Percentiles rank a stretch among this genome's conserved stretches.
phyloP scores from a whole-genome alignment of 2,329 filamentous ascomycete species.

The Coniochaeta hoffmannii region DNA sequence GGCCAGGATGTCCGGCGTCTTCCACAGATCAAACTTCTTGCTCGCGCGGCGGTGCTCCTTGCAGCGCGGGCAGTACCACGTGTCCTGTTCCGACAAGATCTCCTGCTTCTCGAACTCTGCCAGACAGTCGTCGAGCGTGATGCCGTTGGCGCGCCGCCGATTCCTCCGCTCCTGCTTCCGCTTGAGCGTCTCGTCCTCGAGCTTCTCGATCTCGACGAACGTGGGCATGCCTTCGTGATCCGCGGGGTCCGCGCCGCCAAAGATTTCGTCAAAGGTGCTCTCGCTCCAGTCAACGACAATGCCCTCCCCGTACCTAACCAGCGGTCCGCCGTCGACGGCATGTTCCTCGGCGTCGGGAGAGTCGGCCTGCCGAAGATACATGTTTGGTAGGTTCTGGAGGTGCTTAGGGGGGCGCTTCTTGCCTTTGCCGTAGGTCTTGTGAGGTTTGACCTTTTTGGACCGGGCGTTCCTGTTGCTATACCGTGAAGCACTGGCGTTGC shows the following conservation, averaged over 20 bases:
- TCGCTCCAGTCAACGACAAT: slow-evolving; percentile 82
- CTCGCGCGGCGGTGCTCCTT: slow-evolving; percentile 87
- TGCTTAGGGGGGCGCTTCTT: slow-evolving; percentile 41
- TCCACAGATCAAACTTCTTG: slow-evolving; percentile 98
- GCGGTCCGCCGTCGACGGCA: slow-evolving; percentile 43
- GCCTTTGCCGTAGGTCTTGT: slow-evolving; percentile 38
- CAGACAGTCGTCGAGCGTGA: slow-evolving; percentile 83
- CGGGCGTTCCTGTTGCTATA: slow-evolving; percentile 17
- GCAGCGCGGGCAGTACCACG: slow-evolving; percentile 95
- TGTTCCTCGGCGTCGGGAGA: slow-evolving; percentile 26
- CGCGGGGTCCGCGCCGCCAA: slow-evolving; percentile 41
- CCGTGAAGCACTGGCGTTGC: slow-evolving; percentile 6
- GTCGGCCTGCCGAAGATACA: slow-evolving; percentile 20
- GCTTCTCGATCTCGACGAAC: slow-evolving; percentile 42
- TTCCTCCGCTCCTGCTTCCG: slow-evolving; percentile 55
- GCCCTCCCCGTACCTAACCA: slow-evolving; percentile 75
- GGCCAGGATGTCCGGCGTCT: slow-evolving; percentile 87
- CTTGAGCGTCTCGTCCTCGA: slow-evolving; percentile 58
- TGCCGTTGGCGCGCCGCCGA: slow-evolving; percentile 63
- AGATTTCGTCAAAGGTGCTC: slow-evolving; percentile 64
- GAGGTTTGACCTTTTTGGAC: slow-evolving; percentile 36
- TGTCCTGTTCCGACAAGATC: slow-evolving; percentile 88
- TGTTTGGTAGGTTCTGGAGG: slow-evolving; percentile 10
- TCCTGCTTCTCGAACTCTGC: slow-evolving; percentile 94
- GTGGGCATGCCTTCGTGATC: slow-evolving; percentile 53